These are phyloP conservation scores for Prunus campanulata DNA, from an alignment of 306 rosid genomes.

Conservation along the genomic window DNA sequence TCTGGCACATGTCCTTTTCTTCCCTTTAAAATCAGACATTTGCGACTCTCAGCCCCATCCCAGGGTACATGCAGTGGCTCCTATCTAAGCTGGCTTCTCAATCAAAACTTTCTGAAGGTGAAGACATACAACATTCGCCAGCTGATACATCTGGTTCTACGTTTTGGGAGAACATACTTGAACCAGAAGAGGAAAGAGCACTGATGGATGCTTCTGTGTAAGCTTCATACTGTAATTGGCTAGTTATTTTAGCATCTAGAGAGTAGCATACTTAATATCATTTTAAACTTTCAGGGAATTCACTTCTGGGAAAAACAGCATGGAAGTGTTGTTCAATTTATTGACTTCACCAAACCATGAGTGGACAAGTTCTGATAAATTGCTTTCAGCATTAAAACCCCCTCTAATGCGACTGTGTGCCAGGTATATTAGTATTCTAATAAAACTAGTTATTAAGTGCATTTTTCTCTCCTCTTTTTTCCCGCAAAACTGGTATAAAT, in stretches of 20 bases:
- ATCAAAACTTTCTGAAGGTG: constrained; percentile 49
- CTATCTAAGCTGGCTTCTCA: constrained; percentile 83
- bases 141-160: constrained; percentile 54
- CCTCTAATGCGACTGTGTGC: constrained; percentile 79
- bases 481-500: neutral
- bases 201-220: constrained; percentile 65
- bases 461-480: neutral
- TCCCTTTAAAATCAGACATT: constrained; percentile 51
- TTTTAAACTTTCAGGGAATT: constrained; percentile 49
- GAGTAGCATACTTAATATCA: constrained; percentile 12
- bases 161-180: constrained; percentile 76
- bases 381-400: constrained; percentile 49
- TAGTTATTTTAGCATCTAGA: neutral
- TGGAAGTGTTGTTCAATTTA: constrained; percentile 70
- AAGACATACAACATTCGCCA: constrained; percentile 32
- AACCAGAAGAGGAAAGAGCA: constrained; percentile 70
- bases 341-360: constrained; percentile 64
- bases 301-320: constrained; percentile 58
- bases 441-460: neutral
- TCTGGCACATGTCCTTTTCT: constrained; percentile 9
- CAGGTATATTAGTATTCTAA: constrained; percentile 39
- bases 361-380: constrained; percentile 61
- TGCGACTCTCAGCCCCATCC: constrained; percentile 97
- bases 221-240: constrained; percentile 20
- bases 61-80: constrained; percentile 93